Percentiles rank a stretch among this genome's conserved stretches.
Evolutionary conservation across 305 asterid species (phyloP).

Genomic region (Fraxinus platypoda): DNA sequence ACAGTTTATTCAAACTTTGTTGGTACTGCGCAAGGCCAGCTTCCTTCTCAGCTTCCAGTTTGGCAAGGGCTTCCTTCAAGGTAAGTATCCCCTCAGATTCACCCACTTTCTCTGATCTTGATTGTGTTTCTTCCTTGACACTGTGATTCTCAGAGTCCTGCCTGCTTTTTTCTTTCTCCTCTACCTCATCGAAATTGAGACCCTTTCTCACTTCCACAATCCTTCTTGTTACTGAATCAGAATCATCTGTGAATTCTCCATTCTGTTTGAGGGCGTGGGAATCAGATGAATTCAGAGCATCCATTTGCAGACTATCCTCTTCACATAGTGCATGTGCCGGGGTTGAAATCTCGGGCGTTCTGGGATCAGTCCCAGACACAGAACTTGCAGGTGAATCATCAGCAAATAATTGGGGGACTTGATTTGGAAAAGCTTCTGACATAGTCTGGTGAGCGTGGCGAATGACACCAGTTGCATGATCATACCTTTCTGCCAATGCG

Average conservation of each 20-base stretch:
- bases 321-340: constrained; percentile 37
- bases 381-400: constrained; percentile 68
- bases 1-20: constrained; percentile 60
- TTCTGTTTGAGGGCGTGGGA: constrained; percentile 44
- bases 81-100: constrained; percentile 59
- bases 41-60: constrained; percentile 89
- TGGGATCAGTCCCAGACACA: constrained; percentile 51
- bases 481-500: constrained; percentile 96
- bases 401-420: constrained; percentile 47
- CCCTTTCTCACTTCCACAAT: constrained; percentile 68
- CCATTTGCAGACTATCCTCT: constrained; percentile 32
- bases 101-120: constrained; percentile 28
- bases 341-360: constrained; percentile 46
- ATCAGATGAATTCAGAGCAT: constrained; percentile 23
- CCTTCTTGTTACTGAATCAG: constrained; percentile 39
- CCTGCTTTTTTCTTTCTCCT: constrained; percentile 40
- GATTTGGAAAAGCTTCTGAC: constrained; percentile 88
- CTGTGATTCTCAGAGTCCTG: constrained; percentile 28
- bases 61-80: constrained; percentile 68
- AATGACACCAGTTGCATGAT: constrained; percentile 95
- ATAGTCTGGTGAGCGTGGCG: constrained; percentile 89
- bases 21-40: constrained; percentile 69
- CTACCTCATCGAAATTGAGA: constrained; percentile 65
- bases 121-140: constrained; percentile 19
- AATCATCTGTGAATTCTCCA: constrained; percentile 50